Base-by-base conservation (phyloP, 257 asterid species). In the Mitragyna speciosa region DNA sequence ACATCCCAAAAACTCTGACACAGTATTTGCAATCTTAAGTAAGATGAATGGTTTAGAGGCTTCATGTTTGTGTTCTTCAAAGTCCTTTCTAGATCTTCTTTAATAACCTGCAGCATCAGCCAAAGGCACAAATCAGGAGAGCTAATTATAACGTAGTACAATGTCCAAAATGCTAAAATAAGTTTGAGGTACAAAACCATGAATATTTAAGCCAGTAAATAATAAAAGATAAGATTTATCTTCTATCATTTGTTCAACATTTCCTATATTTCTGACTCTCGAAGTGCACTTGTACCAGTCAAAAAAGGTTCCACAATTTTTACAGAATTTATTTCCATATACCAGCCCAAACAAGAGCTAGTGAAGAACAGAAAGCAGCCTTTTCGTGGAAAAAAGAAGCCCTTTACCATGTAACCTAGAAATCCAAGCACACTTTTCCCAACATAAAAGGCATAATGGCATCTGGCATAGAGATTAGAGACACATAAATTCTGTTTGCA, bases 31-130 rank as follows among this genome's bases (percentile, higher is more conserved):
- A 96, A 86, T 81, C 98, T 90, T 86, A 89, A 87, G 88, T 94
- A 96, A 66, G 98, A 88, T 73, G 99, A 83, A 85, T 96, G 99
- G 84, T 49, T 90, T 73, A 92, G 84, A 75, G 99, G 99, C 90
- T 96, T 96, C 98, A 96, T 94, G 84, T 96, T 96, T 79, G 97
- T 89, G 80, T 96, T 96, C 87, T 91, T 94, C 88, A 94, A 86
- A 83, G 90, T 90, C 88, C 98, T 91, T 83, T 94, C 95, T 88
- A 92, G 69, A 79, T 90, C 94, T 90, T 96, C 99, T 87, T 94
- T 96, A 77, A 94, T 84, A 76, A 96, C 98, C 99, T 96, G 91
- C 81, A 78, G 71, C 80, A 80, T 81, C 72, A 87, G 77, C 43
- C 45, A 84, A 69, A 66, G 80, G 65, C 83, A 82, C 63, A 84